Base-by-base conservation (phyloP, 2,329 filamentous ascomycete species). In the Cytospora piceicola region DNA sequence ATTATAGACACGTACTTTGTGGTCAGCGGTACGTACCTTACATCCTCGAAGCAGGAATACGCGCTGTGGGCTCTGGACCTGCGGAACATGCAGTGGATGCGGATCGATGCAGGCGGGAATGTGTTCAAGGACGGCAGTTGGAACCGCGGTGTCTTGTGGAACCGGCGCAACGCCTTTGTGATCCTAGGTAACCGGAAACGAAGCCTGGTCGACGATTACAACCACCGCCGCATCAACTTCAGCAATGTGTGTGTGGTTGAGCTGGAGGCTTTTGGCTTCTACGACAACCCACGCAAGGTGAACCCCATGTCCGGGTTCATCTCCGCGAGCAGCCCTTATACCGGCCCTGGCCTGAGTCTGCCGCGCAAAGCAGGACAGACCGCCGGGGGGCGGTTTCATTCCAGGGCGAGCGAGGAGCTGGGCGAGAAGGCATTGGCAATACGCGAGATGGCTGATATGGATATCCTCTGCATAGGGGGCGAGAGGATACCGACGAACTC, bases 91-190 rank as follows among this genome's bases (percentile, higher is more conserved):
- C 95, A 91, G 0, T 99, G 95, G 95, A 94, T 91, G 63, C 91
- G 94, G 11, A 98, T 99, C 70, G 95, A 99, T 77, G 95, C 94
- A 0, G 94, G 94, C 29, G 94, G 92, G 11, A 94, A 89, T 68
- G 94, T 98, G 3, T 98, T 99, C 76, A 94, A 92, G 73, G 93
- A 97, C 75, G 95, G 95, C 54, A 98, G 94, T 77, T 99, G 95
- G 95, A 99, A 99, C 75, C 86, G 95, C 65, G 95, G 95, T 51
- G 87, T 99, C 34, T 78, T 99, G 9, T 99, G 95, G 95, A 91
- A 92, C 73, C 87, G 94, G 53, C 87, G 95, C 69, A 99, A 97
- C 75, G 92, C 93, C 0, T 99, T 98, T 79, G 93, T 98, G 39
- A 94, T 99, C 69, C 83, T 99, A 46, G 95, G 95, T 56, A 96